Base-by-base conservation (phyloP, 306 rosid genomes). In the Acacia melanoxylon region DNA sequence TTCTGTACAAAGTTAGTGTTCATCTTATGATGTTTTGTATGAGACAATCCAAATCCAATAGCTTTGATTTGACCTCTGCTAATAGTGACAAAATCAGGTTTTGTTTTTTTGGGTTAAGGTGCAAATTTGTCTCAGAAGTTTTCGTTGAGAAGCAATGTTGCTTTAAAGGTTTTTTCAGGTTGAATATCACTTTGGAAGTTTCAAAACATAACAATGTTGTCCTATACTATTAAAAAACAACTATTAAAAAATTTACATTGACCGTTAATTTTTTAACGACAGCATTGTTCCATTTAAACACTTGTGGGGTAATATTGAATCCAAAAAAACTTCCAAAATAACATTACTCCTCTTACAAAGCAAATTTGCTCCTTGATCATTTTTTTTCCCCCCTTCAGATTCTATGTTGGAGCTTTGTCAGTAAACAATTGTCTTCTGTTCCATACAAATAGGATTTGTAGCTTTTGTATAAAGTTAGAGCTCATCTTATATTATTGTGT, bases 401-500 rank as follows among this genome's bases (percentile, higher is more conserved):
- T 12, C 10, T 22, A n/a, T 8, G 65, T n/a, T 2, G 27, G 65
- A 58, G 10, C 27, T n/a, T n/a, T 8, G 3, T 22, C 6, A 10
- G 81, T 52, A 37, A 44, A 58, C 61, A 73, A 56, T 85, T 82
- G 65, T 76, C 85, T 81, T 78, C 80, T 76, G 71, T 86, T 69
- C 42, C 86, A 66, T 80, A 74, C 52, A 17, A 81, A 79, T 37
- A 83, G 82, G 82, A 80, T 84, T 88, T 79, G 70, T 87, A 52
- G 45, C 84, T 84, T 63, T 37, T 88, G 91, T 66, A 63, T 77
- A 80, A 83, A 77, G 48, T 35, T 72, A 78, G 80, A 61, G 76
- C 46, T 72, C 75, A 44, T 84, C 80, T 70, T 81, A 3, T 76
- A 74, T 58, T 72, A 35, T 29, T 61, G 42, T n/a, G 13, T 56